These are phyloP conservation scores for Solanum etuberosum DNA, from an alignment of 257 asterid species.

Conservation along the genomic window DNA sequence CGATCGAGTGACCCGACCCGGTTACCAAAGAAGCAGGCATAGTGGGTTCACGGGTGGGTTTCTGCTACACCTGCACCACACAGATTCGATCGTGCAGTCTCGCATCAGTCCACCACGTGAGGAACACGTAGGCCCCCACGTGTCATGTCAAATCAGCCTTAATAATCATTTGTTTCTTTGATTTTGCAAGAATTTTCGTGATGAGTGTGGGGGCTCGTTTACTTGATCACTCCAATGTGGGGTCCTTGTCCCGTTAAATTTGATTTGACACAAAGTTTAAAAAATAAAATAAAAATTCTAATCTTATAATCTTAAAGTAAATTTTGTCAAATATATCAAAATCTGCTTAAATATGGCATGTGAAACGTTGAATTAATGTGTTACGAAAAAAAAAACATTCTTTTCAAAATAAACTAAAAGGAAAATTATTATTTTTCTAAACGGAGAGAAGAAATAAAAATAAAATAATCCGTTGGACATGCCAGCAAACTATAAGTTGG, in stretches of 20 bases:
- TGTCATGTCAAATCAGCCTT: not conserved
- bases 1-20: not conserved
- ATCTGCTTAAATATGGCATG: too few species aligned
- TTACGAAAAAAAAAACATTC: too few species aligned
- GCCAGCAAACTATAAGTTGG: not conserved
- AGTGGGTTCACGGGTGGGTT: not conserved
- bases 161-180: not conserved
- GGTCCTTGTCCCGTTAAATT: too few species aligned
- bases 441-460: too few species aligned
- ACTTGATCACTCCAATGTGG: not conserved
- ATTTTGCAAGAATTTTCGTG: not conserved
- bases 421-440: too few species aligned
- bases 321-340: too few species aligned
- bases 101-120: not conserved
- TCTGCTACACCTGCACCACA: not conserved
- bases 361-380: too few species aligned
- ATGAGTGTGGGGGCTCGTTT: not conserved
- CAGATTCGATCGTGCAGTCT: not conserved
- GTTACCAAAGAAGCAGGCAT: not conserved
- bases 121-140: constrained; percentile 4
- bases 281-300: too few species aligned
- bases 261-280: too few species aligned
- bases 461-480: not conserved
- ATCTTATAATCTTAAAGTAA: too few species aligned
- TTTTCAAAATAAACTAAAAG: too few species aligned